phyloP scores from a whole-genome alignment of 2,329 filamentous ascomycete species.

The Cytospora piceicola region DNA sequence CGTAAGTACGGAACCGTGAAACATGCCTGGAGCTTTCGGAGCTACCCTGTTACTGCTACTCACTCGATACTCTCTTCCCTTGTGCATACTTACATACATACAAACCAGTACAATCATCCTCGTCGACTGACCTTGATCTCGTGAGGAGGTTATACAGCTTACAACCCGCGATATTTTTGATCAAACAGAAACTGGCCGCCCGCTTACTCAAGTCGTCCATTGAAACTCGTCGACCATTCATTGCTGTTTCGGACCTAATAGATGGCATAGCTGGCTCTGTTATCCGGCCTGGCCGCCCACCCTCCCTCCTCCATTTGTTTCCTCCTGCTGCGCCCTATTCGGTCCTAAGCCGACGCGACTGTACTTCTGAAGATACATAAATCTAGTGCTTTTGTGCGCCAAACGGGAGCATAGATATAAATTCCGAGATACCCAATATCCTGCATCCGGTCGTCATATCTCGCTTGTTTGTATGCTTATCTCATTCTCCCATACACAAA shows the following conservation, averaged over 20 bases:
- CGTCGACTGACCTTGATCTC: not conserved
- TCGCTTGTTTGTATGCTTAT: slow-evolving; percentile 14
- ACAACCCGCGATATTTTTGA: not conserved
- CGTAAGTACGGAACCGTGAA: not conserved
- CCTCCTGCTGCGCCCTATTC: slow-evolving; percentile 16
- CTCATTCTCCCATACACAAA: not conserved
- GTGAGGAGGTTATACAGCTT: not conserved
- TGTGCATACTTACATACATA: no score
- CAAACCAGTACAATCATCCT: no score
- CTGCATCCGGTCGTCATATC: slow-evolving; percentile 14
- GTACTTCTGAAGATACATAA: slow-evolving; percentile 11
- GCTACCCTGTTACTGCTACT: not conserved
- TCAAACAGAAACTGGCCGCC: slow-evolving; percentile 18
- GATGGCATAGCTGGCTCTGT: slow-evolving; percentile 21
- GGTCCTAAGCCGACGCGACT: not conserved
- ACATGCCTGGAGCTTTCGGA: not conserved
- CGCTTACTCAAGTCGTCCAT: slow-evolving; percentile 17
- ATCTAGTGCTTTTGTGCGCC: slow-evolving; percentile 17
- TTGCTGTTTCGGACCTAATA: slow-evolving; percentile 20
- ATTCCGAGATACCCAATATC: slow-evolving; percentile 5
- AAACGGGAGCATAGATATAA: not conserved
- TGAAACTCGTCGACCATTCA: slow-evolving; percentile 8
- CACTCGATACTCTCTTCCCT: not conserved
- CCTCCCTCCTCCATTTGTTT: not conserved
- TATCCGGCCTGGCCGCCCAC: slow-evolving; percentile 15